Evolutionary conservation across 306 rosid genomes (phyloP), one percentile per base, ranked within the genome.

Genomic region (Medicago ruthenica): DNA sequence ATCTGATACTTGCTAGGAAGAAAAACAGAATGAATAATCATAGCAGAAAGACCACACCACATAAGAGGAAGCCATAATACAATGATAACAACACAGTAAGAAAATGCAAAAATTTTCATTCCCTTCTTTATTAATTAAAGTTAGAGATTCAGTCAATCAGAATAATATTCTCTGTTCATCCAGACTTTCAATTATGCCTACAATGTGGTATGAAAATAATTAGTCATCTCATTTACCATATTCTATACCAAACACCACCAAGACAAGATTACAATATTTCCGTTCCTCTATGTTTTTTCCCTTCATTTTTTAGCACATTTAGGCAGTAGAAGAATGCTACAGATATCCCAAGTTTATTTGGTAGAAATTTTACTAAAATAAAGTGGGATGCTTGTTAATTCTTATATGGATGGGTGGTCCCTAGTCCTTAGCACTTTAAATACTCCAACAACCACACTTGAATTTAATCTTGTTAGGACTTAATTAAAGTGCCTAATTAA

Each of bases 251-350:
- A 22, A 54, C 16, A 45, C 24, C 50, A 22, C 36, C 47, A 70
- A 37, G 7, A 75, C 59, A 9, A 20, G 21, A 45, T 71, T 45
- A 31, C 4, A 81, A 27, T 14, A 21, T 76, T 80, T 54, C 55
- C 18, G 65, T 55, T 37, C 14, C 11, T 27, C 42, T 31, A 70
- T 36, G 2, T 58, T 74, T 4, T 74, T 74, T 40, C 42, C 20
- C 47, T 48, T 10, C 58, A 50, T 47, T 73, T 44, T 51, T 40
- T 34, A 40, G 47, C 48, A 22, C 18, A 17, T 65, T 67, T 65
- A 76, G 68, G 22, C 55, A 51, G 67, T 31, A 51, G 21, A 59
- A 24, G 58, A 51, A 45, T 6, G 24, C 42, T 47, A 20, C 18
- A 69, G 61, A 9, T 10, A 50, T 53, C 40, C 14, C 16, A 59